phyloP scores from a whole-genome alignment of 148 eudicot species.

The Nyssa sinensis region DNA sequence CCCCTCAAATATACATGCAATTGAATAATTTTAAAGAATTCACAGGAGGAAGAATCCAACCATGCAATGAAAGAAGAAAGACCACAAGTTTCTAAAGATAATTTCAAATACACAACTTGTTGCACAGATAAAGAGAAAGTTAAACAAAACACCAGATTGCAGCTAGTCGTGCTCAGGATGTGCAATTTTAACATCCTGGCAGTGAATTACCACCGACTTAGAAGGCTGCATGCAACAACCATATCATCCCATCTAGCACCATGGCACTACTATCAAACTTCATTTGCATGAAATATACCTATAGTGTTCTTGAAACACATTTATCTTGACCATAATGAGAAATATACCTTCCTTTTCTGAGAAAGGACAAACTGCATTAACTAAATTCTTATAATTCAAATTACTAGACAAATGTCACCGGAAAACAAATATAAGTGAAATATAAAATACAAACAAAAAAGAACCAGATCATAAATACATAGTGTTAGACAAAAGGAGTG shows the following conservation, averaged over 20 bases:
- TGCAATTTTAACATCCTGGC: background rate
- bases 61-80: background rate
- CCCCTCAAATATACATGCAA: background rate
- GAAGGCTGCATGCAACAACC: no score
- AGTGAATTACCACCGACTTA: background rate
- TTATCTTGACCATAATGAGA: background rate
- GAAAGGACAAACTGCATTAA: background rate
- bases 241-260: no score
- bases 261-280: background rate
- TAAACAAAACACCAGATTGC: background rate
- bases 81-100: background rate
- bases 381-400: no score
- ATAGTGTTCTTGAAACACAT: background rate
- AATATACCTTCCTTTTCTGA: background rate
- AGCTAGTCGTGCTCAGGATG: background rate
- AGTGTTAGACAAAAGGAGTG: background rate
- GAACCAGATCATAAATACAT: background rate
- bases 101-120: background rate
- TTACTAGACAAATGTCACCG: background rate
- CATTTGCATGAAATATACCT: background rate
- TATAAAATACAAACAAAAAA: background rate
- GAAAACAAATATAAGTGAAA: background rate
- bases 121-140: background rate
- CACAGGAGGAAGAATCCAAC: background rate
- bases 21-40: background rate